Percentiles rank a stretch among this genome's conserved stretches.
These are phyloP conservation scores for Sporothrix dimorphospora DNA, from an alignment of 2,329 filamentous ascomycete genomes.

Conservation along the genomic window DNA sequence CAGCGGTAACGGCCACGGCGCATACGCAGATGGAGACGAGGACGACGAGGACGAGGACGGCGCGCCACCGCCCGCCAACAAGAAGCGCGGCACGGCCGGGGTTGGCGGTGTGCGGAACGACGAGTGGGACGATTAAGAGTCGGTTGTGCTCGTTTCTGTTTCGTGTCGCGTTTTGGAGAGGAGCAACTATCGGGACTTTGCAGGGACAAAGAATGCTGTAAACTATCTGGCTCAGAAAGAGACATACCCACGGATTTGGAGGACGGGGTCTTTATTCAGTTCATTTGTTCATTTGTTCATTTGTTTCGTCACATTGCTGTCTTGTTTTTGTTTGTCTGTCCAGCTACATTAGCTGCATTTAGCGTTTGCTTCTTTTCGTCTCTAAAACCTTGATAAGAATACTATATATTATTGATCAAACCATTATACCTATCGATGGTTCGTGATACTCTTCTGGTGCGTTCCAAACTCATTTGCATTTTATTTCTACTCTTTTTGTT, in stretches of 20 bases:
- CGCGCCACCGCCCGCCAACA: slow-evolving; percentile 28
- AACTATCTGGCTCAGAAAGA: no score
- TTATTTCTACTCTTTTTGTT: neutral
- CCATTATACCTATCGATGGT: neutral
- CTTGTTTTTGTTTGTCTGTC: neutral
- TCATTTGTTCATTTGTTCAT: neutral
- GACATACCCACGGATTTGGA: slow-evolving; percentile 4
- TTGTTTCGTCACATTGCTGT: neutral
- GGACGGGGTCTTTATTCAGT: neutral
- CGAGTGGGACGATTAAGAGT: slow-evolving; percentile 34
- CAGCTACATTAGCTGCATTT: neutral
- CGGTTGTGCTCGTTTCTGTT: neutral
- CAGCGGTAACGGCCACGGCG: slow-evolving; percentile 41
- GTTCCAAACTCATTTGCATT: neutral
- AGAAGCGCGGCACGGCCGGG: neutral
- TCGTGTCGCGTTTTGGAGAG: neutral
- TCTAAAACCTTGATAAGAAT: neutral
- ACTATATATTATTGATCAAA: neutral
- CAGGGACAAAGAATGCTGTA: neutral
- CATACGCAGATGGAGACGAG: slow-evolving; percentile 42
- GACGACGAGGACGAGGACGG: slow-evolving; percentile 57
- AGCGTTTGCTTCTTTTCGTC: neutral
- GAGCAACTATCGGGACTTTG: neutral
- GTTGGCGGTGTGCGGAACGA: slow-evolving; percentile 34
- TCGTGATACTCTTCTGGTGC: no score